These are phyloP conservation scores for Medicago lupulina DNA, from an alignment of 306 rosid species.

Conservation along the genomic window DNA sequence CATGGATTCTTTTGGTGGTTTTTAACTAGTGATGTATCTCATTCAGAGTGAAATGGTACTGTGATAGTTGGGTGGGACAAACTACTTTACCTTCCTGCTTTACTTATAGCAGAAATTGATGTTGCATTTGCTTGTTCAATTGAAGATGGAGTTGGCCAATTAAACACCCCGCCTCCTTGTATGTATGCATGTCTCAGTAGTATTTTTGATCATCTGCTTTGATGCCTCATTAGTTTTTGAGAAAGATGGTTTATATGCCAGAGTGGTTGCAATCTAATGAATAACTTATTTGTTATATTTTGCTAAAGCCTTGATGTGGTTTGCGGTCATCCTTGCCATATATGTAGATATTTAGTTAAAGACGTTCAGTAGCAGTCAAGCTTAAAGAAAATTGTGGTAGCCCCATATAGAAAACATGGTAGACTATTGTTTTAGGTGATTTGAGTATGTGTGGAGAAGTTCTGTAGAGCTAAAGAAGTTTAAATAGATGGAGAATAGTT, in stretches of 20 bases:
- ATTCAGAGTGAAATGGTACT: neutral
- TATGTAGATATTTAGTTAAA: conserved; percentile 1
- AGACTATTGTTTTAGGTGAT: neutral
- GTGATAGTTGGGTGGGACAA: neutral
- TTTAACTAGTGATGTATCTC: neutral
- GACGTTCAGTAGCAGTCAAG: neutral
- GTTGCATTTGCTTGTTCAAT: conserved; percentile 27
- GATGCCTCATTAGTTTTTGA: neutral
- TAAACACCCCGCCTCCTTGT: neutral
- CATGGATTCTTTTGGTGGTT: neutral
- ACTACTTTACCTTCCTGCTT: conserved; percentile 8
- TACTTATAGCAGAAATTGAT: conserved; percentile 3
- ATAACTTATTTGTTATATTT: conserved; percentile 6
- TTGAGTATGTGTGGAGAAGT: conserved; percentile 7
- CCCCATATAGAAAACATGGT: neutral
- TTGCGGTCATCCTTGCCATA: neutral
- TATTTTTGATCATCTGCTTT: conserved; percentile 13
- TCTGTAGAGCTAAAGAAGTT: neutral
- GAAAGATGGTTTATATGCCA: neutral
- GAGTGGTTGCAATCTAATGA: neutral
- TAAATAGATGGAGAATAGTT: neutral
- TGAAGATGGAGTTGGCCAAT: neutral
- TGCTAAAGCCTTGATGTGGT: neutral
- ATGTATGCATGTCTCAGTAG: neutral
- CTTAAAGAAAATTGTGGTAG: neutral